Evolutionary conservation across 208 protist species (phyloP), one percentile per base, ranked within the genome.

Genomic region (Polymyxa betae): DNA sequence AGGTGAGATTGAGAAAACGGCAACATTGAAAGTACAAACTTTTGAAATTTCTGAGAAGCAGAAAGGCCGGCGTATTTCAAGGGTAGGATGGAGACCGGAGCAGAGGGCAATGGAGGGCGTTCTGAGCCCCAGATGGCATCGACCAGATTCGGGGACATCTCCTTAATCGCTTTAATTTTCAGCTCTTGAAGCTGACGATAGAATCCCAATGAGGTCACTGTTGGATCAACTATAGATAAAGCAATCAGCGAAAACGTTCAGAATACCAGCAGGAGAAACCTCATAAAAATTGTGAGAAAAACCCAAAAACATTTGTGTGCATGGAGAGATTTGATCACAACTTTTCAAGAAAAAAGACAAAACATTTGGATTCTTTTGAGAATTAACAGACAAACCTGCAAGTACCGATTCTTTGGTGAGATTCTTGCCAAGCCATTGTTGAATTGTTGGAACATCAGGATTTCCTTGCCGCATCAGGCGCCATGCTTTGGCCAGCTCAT

Each of bases 401-500:
- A 54, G n/a, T 89, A 24, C 46, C 10, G 41, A n/a, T n/a, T n/a
- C 20, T n/a, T 12, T n/a, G 20, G 72, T 40, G 16, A 89, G 16
- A 40, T 54, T 44, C 24, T 45, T 35, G 45, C 0, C 41, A 46
- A 94, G 49, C 91, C 92, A 95, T 49, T 92, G 90, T 5, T 68
- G 43, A 12, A 93, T 88, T 0, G 90, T 77, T 24, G 90, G 91
- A 5, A 92, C 92, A 29, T 93, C 93, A 0, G 88, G 88, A 35
- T 94, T 45, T 40, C 93, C 89, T 66, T 92, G 87, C 0, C 91
- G 90, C 94, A 95, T 95, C 1, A 96, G 89, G 10, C 49, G 92
- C 93, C 92, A 94, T 54, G 88, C 45, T 0, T n/a, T 12, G 12
- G 40, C n/a, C 29, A 98, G 91, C 91, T 97, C 89, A 44, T 95